These are phyloP conservation scores for Aspergillus bertholletiae DNA, from an alignment of 495 filamentous ascomycete species.

Conservation along the genomic window DNA sequence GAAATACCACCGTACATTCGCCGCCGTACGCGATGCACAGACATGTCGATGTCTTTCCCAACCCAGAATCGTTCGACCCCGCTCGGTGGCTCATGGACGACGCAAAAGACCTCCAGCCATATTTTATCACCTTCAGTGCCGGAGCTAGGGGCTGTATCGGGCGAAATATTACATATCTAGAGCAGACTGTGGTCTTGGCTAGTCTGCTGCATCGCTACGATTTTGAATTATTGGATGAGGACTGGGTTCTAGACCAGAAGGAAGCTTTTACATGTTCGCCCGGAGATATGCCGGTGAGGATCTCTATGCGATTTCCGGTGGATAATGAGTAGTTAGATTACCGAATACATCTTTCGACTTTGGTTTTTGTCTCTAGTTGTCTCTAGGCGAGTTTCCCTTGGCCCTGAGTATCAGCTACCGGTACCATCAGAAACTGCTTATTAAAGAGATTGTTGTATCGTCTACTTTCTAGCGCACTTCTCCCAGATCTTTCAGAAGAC, in stretches of 20 bases:
- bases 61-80: slow-evolving; percentile 17
- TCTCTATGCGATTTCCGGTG: too few species aligned
- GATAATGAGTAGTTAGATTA: too few species aligned
- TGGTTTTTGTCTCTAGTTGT: too few species aligned
- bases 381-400: too few species aligned
- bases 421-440: too few species aligned
- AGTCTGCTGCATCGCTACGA: slow-evolving; percentile 29
- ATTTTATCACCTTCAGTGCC: slow-evolving; percentile 29
- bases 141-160: slow-evolving; percentile 35
- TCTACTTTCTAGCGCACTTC: too few species aligned
- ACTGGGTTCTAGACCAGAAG: slow-evolving; percentile 13
- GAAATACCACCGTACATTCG: slow-evolving; percentile 9
- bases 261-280: slow-evolving; percentile 19
- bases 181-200: slow-evolving; percentile 28
- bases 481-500: too few species aligned
- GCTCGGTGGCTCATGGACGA: slow-evolving; percentile 19
- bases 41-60: slow-evolving; percentile 9
- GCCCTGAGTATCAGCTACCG: too few species aligned
- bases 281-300: slow-evolving; percentile 19
- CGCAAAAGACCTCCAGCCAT: background rate
- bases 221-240: slow-evolving; percentile 19
- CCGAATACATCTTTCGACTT: too few species aligned
- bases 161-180: slow-evolving; percentile 31
- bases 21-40: slow-evolving; percentile 15
- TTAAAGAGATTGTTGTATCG: too few species aligned